Evolutionary conservation across 805 yeast genomes (phyloP), one percentile per base, ranked within the genome.

Genomic region (Kurtzmaniella cleridarum): DNA sequence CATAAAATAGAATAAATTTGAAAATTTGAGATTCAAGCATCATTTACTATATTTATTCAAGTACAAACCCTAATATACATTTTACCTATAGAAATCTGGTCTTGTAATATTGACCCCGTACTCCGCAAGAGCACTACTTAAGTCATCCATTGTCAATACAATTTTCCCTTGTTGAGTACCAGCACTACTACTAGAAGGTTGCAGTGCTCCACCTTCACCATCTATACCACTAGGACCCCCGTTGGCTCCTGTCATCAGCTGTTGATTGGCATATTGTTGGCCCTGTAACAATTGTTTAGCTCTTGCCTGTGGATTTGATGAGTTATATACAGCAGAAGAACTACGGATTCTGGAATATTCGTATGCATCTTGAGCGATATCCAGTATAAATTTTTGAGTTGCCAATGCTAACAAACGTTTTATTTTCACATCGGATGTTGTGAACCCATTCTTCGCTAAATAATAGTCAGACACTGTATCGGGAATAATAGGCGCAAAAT

Each of bases 401-500:
- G 98, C 98, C 41, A 93, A 68, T 0, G 98, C 97, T 35, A 93
- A 68, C 28, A 93, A 66, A 39, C 98, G 71, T 59, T 89, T 90
- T 41, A 66, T 59, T 30, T 89, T 75, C 11, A 78, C 65, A 56
- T 91, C 95, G 30, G 82, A 72, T 20, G 93, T 78, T 42, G 81
- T 83, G 51, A 93, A 81, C 30, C 97, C 97, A 45, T 88, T 83
- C 53, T 83, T 82, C 17, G 87, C 78, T 38, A 91, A 64, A 53
- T 91, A 93, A 57, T 89, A 93, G 55, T 91, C 97, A 0, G 96
- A 85, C 9, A 93, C 97, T 0, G 95, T 90, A 57, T 93, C 98
- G 0, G 98, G 98, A 30, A 93, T 93, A 27, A 91, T 82, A 2
- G 98, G 98, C 3, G 96, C 87, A 57, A 82, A 88, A 42, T 89